A percentile compares a stretch with the other conserved stretches of the same genome.
Evolutionary conservation across 2,329 filamentous ascomycete genomes (phyloP).

Genomic region (Alternaria gansuensis): DNA sequence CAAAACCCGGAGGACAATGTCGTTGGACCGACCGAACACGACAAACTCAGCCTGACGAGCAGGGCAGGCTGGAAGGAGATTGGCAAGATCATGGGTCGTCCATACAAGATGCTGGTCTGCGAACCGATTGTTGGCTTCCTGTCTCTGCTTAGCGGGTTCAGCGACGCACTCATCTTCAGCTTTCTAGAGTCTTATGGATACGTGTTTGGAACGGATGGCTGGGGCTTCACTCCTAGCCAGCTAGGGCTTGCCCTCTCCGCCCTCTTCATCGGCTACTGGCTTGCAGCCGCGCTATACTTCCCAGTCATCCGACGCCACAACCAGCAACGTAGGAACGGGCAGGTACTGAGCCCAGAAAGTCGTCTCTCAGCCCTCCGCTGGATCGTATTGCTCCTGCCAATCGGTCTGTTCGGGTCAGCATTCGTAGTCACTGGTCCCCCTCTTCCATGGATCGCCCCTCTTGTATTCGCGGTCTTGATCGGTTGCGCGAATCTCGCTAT

Average conservation of each 20-base stretch:
- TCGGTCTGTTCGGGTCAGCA: conserved; percentile 75
- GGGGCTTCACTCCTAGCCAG: conserved; percentile 66
- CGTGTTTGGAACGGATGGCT: conserved; percentile 68
- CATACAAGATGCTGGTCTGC: conserved; percentile 76
- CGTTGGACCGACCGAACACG: conserved; percentile 74
- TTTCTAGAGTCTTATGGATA: conserved; percentile 75
- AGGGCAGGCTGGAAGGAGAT: conserved; percentile 23
- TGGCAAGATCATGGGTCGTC: conserved; percentile 66
- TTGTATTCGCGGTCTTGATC: conserved; percentile 61
- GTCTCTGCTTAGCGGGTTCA: conserved; percentile 76
- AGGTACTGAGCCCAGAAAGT: conserved; percentile 67
- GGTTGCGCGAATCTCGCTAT: conserved; percentile 76
- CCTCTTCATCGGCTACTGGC: conserved; percentile 71
- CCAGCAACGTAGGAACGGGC: conserved; percentile 56
- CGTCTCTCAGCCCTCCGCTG: conserved; percentile 72
- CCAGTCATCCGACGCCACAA: conserved; percentile 60
- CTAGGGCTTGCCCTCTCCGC: conserved; percentile 66
- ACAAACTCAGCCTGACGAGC: conserved; percentile 35
- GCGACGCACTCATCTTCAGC: conserved; percentile 79
- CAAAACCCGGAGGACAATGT: conserved; percentile 56
- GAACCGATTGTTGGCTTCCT: conserved; percentile 77
- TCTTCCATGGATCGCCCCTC: conserved; percentile 68
- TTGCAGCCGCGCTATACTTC: conserved; percentile 69
- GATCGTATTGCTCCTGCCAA: conserved; percentile 66
- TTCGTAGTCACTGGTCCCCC: conserved; percentile 67